phyloP scores from a whole-genome alignment of 768 basidiomycete species.

The Trametes meyenii region DNA sequence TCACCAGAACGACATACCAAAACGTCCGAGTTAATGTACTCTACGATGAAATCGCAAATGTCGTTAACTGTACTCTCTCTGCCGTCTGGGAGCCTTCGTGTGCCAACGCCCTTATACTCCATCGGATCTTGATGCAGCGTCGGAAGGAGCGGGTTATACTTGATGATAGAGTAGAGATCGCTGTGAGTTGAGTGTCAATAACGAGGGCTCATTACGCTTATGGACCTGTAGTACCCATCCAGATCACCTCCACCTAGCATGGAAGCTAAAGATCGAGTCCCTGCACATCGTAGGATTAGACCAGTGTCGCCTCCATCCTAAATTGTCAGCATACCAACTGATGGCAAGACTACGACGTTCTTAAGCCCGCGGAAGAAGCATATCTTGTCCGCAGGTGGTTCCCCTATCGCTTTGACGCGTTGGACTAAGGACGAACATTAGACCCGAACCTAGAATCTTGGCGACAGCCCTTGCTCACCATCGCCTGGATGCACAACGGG shows the following conservation, averaged over 20 bases:
- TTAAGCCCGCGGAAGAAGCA: constrained; percentile 63
- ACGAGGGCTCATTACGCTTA: too few species aligned
- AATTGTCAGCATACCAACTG: constrained; percentile 46
- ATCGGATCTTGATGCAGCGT: constrained; percentile 53
- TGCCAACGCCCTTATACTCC: constrained; percentile 44
- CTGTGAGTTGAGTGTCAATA: constrained; percentile 37
- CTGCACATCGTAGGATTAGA: constrained; percentile 36
- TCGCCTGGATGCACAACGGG: constrained; percentile 81
- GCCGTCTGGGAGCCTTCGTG: constrained; percentile 19
- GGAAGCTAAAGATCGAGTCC: constrained; percentile 64
- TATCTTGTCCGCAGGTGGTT: constrained; percentile 56
- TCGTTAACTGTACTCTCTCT: constrained; percentile 62
- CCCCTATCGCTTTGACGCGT: constrained; percentile 70
- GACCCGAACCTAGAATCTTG: neutral
- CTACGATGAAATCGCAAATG: constrained; percentile 78
- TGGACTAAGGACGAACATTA: constrained; percentile 49
- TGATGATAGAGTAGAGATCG: constrained; percentile 67
- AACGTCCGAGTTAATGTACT: constrained; percentile 84
- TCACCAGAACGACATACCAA: constrained; percentile 49
- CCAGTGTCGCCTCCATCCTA: neutral
- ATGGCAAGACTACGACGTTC: constrained; percentile 75
- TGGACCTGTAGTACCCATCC: constrained; percentile 57
- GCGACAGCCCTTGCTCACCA: constrained; percentile 40
- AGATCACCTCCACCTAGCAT: constrained; percentile 76
- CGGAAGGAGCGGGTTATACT: constrained; percentile 57